These are phyloP conservation scores for Thymus quinquecostatus DNA, from an alignment of 257 asterid species.

Conservation along the genomic window DNA sequence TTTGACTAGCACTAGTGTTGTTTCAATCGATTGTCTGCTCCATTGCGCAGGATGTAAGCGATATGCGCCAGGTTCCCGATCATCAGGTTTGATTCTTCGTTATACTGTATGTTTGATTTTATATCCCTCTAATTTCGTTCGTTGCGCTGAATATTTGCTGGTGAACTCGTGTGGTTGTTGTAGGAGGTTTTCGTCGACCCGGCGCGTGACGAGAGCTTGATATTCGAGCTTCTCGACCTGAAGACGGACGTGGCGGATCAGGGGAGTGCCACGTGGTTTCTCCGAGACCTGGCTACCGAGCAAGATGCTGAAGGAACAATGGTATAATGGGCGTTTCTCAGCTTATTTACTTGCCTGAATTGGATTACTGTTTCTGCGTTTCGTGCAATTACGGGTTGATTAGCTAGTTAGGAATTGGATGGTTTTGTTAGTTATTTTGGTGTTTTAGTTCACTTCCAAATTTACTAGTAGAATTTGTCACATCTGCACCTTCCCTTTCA, in stretches of 20 bases:
- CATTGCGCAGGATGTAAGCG: constrained; percentile 70
- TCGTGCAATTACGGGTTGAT: background rate
- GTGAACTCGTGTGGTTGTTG: constrained; percentile 23
- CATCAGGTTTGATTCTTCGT: constrained; percentile 63
- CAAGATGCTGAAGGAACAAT: constrained; percentile 84
- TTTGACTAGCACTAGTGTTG: background rate
- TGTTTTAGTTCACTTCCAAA: background rate
- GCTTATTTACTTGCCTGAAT: background rate
- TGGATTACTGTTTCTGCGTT: constrained; percentile 1
- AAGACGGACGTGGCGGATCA: constrained; percentile 75
- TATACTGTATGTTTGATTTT: background rate
- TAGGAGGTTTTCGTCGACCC: constrained; percentile 92
- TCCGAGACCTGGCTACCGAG: constrained; percentile 89
- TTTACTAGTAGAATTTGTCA: background rate
- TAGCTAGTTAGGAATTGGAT: background rate
- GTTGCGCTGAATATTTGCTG: constrained; percentile 1
- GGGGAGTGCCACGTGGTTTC: constrained; percentile 93
- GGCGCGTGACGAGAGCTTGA: constrained; percentile 84
- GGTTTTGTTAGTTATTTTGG: background rate
- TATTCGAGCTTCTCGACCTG: constrained; percentile 82
- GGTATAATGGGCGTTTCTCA: constrained; percentile 35
- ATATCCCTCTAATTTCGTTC: background rate
- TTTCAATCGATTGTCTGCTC: background rate
- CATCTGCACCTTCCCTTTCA: background rate
- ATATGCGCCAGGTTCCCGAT: constrained; percentile 90